These are phyloP conservation scores for Candida morakotiae DNA, from an alignment of 805 yeast genomes.

Conservation along the genomic window DNA sequence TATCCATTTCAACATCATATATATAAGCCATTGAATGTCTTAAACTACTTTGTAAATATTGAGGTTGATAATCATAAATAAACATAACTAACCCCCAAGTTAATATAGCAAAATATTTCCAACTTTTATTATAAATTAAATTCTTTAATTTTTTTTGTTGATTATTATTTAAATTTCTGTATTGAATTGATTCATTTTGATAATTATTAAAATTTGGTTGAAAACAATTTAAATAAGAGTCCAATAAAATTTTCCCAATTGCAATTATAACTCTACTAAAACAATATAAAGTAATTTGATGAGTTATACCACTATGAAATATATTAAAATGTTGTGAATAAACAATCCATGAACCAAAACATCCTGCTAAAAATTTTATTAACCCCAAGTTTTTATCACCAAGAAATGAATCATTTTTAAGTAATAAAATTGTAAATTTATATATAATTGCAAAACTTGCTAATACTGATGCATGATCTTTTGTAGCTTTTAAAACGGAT, in stretches of 20 bases:
- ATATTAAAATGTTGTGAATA: conserved; percentile 41
- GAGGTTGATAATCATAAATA: conserved; percentile 60
- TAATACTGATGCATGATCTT: conserved; percentile 51
- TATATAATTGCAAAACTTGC: conserved; percentile 55
- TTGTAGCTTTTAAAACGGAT: conserved; percentile 49
- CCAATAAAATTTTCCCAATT: conserved; percentile 48
- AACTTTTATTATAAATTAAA: conserved; percentile 31
- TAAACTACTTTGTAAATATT: conserved; percentile 59
- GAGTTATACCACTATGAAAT: conserved; percentile 51
- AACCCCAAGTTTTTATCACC: conserved; percentile 26
- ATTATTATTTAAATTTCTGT: conserved; percentile 21
- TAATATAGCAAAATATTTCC: conserved; percentile 60
- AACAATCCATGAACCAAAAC: conserved; percentile 39
- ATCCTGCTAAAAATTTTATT: conserved; percentile 36
- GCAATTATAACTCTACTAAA: conserved; percentile 67
- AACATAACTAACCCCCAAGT: conserved; percentile 76
- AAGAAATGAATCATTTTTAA: conserved; percentile 27
- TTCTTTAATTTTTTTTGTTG: conserved; percentile 32
- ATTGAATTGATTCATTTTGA: conserved; percentile 10
- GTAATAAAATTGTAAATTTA: conserved; percentile 33
- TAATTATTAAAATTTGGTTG: conserved; percentile 27
- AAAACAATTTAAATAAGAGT: conserved; percentile 29
- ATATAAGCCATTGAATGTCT: conserved; percentile 68
- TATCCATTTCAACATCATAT: conserved; percentile 54
- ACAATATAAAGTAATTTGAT: conserved; percentile 71